Conservation (phyloP, 441 rosid genomes). For the Brassica hybrid region DNA sequence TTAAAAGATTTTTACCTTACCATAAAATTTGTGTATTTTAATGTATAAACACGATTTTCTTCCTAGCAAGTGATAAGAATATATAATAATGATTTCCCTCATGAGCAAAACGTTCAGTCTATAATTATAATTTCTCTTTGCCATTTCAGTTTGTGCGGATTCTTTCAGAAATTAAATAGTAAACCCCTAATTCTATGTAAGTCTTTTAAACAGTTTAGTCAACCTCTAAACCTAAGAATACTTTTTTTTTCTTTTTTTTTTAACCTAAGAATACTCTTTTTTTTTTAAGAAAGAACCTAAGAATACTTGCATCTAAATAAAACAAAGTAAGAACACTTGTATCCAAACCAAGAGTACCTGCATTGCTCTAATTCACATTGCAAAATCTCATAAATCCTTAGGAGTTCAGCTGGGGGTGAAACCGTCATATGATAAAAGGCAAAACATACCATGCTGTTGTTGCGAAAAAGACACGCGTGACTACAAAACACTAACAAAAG, state of each 20-base stretch:
- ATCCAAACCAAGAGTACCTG: neutral
- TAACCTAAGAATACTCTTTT: too few relatives aligned
- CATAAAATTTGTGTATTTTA: neutral
- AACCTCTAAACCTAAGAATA: neutral
- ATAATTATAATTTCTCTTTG: neutral
- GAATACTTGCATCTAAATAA: neutral
- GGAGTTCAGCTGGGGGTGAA: conserved; percentile 24
- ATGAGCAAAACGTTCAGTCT: neutral
- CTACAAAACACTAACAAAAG: conserved; percentile 34
- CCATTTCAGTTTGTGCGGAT: neutral
- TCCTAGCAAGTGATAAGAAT: neutral
- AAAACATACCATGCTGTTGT: conserved; percentile 36
- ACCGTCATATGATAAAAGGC: conserved; percentile 33
- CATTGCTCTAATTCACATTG: neutral
- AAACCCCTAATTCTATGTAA: neutral
- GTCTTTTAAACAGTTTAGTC: neutral
- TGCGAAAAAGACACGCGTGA: conserved; percentile 43
- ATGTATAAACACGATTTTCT: neutral
- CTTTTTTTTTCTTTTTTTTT: neutral
- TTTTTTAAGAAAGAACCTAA: neutral
- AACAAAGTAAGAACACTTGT: neutral
- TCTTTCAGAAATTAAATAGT: neutral
- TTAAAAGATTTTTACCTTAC: neutral
- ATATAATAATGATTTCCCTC: neutral
- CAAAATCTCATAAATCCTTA: neutral